These are phyloP conservation scores for Gastrolobium villosum DNA, from an alignment of 306 rosid species.

Conservation along the genomic window DNA sequence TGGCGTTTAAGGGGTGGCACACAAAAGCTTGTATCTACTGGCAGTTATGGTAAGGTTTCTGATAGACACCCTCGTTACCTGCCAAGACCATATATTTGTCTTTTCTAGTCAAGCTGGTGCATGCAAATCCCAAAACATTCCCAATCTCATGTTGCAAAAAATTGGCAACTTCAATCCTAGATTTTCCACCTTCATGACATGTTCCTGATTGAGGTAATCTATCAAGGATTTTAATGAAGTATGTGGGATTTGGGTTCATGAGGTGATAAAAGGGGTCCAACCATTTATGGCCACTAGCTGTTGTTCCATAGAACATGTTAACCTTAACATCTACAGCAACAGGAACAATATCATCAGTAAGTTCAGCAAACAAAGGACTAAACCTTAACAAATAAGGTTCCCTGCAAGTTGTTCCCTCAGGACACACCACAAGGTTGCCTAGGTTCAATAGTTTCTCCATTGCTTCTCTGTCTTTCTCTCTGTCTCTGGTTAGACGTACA, in stretches of 20 bases:
- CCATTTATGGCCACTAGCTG: constrained; percentile 67
- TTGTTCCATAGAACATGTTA: constrained; percentile 75
- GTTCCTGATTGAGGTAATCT: constrained; percentile 49
- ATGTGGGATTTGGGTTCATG: constrained; percentile 66
- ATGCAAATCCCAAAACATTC: constrained; percentile 59
- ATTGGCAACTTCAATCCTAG: constrained; percentile 75
- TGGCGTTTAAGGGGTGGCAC: background rate
- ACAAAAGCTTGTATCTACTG: background rate
- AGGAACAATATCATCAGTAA: constrained; percentile 68
- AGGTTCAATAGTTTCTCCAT: constrained; percentile 57
- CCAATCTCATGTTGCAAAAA: constrained; percentile 69
- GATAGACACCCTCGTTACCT: constrained; percentile 61
- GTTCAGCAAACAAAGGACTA: constrained; percentile 79
- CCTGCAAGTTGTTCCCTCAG: constrained; percentile 89
- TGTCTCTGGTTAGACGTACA: constrained; percentile 58
- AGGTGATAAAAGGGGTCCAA: constrained; percentile 62
- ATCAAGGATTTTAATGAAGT: constrained; percentile 48
- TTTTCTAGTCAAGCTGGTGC: constrained; percentile 73
- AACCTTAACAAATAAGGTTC: constrained; percentile 81
- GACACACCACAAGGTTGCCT: constrained; percentile 75
- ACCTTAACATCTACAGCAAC: constrained; percentile 67
- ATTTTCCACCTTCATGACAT: constrained; percentile 56
- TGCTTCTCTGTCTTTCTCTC: constrained; percentile 56
- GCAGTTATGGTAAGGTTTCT: background rate
- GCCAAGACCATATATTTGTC: constrained; percentile 74